These are phyloP conservation scores for Neospermospora avenae DNA, from an alignment of 2,329 filamentous ascomycete genomes.

Conservation along the genomic window DNA sequence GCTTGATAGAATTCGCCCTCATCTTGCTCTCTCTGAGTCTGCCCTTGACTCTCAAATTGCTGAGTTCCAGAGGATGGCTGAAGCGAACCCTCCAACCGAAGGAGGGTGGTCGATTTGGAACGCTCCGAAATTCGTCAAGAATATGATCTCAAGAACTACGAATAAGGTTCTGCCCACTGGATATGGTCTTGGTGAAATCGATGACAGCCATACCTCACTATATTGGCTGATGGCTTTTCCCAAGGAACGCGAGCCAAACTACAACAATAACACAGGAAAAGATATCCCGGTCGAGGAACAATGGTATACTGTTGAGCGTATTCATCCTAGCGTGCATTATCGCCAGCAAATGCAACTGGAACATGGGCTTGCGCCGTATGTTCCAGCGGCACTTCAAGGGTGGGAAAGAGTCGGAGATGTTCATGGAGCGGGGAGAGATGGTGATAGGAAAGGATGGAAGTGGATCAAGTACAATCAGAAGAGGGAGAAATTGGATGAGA, in stretches of 20 bases:
- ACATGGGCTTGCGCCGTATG: neutral
- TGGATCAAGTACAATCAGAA: constrained; percentile 8
- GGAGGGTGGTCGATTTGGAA: constrained; percentile 2
- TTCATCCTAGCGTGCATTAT: constrained; percentile 8
- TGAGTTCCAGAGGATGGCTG: constrained; percentile 10
- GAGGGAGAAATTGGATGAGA: neutral
- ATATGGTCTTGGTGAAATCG: constrained; percentile 10
- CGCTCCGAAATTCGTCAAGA: neutral
- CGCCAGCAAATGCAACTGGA: neutral
- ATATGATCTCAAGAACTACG: neutral
- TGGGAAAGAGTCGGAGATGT: neutral
- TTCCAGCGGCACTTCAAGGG: constrained; percentile 4
- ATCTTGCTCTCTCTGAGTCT: constrained; percentile 37
- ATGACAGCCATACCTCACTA: constrained; percentile 2
- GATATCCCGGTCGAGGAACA: neutral
- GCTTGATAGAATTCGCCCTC: constrained; percentile 36
- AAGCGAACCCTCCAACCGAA: neutral
- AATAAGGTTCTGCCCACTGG: neutral
- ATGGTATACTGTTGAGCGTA: constrained; percentile 3
- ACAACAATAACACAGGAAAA: neutral
- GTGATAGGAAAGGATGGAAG: constrained; percentile 4
- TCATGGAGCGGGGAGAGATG: neutral
- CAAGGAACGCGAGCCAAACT: constrained; percentile 4
- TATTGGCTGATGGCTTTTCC: constrained; percentile 10
- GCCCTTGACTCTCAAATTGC: constrained; percentile 33